phyloP scores from a whole-genome alignment of 1,284 basidiomycete genomes.

The Caloboletus firmus region DNA sequence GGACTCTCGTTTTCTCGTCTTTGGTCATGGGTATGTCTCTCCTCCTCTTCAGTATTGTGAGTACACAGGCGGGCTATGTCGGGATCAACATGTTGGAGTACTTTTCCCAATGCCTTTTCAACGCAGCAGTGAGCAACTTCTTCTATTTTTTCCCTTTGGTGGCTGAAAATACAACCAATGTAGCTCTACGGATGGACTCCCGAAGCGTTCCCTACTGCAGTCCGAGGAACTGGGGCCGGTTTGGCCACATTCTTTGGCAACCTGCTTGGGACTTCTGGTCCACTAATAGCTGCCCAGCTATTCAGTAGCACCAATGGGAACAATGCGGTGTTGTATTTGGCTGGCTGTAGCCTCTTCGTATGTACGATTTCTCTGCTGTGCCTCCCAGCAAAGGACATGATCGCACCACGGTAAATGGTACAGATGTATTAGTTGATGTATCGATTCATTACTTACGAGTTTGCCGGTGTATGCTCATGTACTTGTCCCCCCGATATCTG shows the following conservation, averaged over 20 bases:
- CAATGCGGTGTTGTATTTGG: conserved; percentile 14
- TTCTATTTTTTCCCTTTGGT: background rate
- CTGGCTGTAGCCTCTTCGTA: conserved; percentile 13
- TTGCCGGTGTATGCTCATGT: too few relatives aligned
- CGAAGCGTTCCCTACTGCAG: conserved; percentile 17
- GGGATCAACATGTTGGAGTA: conserved; percentile 16
- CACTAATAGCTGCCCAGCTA: background rate
- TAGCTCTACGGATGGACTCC: conserved; percentile 23
- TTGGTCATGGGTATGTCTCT: conserved; percentile 6
- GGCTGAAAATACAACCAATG: background rate
- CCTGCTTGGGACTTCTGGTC: conserved; percentile 5
- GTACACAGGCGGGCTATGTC: conserved; percentile 16
- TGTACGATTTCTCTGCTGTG: conserved; percentile 6
- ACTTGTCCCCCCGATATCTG: too few relatives aligned
- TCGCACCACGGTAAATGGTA: conserved; percentile 6
- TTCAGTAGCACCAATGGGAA: conserved; percentile 2
- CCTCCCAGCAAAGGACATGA: conserved; percentile 18
- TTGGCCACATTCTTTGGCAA: conserved; percentile 6
- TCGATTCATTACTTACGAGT: too few relatives aligned
- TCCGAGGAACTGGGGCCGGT: conserved; percentile 17
- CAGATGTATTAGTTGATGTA: too few relatives aligned
- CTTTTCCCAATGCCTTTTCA: conserved; percentile 20
- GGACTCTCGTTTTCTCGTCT: conserved; percentile 19
- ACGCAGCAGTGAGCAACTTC: conserved; percentile 2
- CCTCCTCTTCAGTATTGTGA: conserved; percentile 16